Evolutionary conservation across 441 rosid genomes (phyloP).

Genomic region (Iberis amara): DNA sequence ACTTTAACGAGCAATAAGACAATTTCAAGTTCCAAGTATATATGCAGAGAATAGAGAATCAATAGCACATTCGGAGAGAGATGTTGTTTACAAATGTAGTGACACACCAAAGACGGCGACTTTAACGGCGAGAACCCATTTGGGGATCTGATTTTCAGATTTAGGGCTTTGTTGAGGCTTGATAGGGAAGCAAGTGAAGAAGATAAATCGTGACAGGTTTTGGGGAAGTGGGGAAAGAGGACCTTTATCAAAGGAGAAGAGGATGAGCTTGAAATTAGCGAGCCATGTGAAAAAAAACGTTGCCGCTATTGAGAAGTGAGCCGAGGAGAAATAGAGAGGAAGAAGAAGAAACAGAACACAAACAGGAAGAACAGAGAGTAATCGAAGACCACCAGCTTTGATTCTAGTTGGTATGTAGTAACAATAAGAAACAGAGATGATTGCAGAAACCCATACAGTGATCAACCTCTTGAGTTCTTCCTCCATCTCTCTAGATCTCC

Average conservation of each 20-base stretch:
- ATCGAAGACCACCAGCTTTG: slow-evolving; percentile 29
- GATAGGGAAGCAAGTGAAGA: slow-evolving; percentile 39
- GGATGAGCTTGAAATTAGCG: slow-evolving; percentile 54
- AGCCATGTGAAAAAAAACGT: slow-evolving; percentile 53
- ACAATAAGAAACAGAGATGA: slow-evolving; percentile 32
- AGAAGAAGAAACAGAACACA: slow-evolving; percentile 32
- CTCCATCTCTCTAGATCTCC: slow-evolving; percentile 18
- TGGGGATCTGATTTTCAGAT: slow-evolving; percentile 5
- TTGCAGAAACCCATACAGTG: slow-evolving; percentile 28
- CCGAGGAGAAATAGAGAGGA: slow-evolving; percentile 37
- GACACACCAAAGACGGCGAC: slow-evolving; percentile 18
- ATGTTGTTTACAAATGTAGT: background rate
- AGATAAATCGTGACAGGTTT: slow-evolving; percentile 22
- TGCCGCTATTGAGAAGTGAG: slow-evolving; percentile 33
- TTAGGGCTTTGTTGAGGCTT: slow-evolving; percentile 32
- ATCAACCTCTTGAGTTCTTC: slow-evolving; percentile 32
- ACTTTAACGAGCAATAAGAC: slow-evolving; percentile 26
- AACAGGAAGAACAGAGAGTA: slow-evolving; percentile 38
- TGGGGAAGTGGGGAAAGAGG: slow-evolving; percentile 22
- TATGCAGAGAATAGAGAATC: slow-evolving; percentile 17
- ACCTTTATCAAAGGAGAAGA: slow-evolving; percentile 36
- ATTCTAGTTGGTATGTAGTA: slow-evolving; percentile 31
- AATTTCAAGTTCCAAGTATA: slow-evolving; percentile 32
- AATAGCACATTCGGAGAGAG: slow-evolving; percentile 11
- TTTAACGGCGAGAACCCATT: slow-evolving; percentile 29